Percentiles rank a stretch among this genome's conserved stretches.
phyloP scores from a whole-genome alignment of 352 stramenopile species.

The Thraustochytrium striatum region DNA sequence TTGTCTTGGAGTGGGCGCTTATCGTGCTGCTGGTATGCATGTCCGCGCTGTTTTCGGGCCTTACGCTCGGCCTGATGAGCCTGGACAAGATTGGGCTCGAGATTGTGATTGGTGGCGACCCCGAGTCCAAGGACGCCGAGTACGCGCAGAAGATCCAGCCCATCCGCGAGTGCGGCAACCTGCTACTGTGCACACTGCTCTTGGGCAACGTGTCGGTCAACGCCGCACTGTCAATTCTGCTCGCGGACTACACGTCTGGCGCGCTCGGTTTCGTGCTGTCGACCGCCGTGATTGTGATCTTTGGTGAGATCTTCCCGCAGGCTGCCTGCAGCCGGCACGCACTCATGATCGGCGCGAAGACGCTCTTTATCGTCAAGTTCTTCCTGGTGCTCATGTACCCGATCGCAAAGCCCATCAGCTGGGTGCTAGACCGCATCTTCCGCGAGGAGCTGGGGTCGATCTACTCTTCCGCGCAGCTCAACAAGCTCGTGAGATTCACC shows the following conservation, averaged over 20 bases:
- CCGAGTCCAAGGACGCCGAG: conserved; percentile 59
- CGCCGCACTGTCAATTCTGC: conserved; percentile 91
- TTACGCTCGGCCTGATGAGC: conserved; percentile 93
- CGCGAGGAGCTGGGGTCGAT: conserved; percentile 90
- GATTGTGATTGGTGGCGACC: conserved; percentile 73
- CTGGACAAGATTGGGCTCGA: conserved; percentile 93
- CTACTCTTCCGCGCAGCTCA: conserved; percentile 81
- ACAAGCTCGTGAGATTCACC: conserved; percentile 93
- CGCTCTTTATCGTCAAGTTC: conserved; percentile 83
- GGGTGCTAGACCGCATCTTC: conserved; percentile 81
- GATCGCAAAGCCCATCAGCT: conserved; percentile 86
- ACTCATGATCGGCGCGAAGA: conserved; percentile 66
- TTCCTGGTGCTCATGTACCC: conserved; percentile 86
- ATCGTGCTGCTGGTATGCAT: conserved; percentile 68
- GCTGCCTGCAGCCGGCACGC: conserved; percentile 87
- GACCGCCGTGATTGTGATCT: conserved; percentile 88
- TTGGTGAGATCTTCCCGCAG: conserved; percentile 76
- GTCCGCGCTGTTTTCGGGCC: conserved; percentile 83
- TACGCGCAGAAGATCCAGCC: conserved; percentile 74
- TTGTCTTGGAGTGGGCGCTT: conserved; percentile 57
- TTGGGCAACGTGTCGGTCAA: conserved; percentile 96
- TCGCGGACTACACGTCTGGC: conserved; percentile 73
- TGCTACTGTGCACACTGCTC: conserved; percentile 93
- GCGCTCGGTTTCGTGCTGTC: conserved; percentile 87
- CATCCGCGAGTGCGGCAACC: conserved; percentile 88